Percentiles rank a stretch among this genome's conserved stretches.
Conservation (phyloP, 2,329 filamentous ascomycete species). For the Laburnicola sp. region DNA sequence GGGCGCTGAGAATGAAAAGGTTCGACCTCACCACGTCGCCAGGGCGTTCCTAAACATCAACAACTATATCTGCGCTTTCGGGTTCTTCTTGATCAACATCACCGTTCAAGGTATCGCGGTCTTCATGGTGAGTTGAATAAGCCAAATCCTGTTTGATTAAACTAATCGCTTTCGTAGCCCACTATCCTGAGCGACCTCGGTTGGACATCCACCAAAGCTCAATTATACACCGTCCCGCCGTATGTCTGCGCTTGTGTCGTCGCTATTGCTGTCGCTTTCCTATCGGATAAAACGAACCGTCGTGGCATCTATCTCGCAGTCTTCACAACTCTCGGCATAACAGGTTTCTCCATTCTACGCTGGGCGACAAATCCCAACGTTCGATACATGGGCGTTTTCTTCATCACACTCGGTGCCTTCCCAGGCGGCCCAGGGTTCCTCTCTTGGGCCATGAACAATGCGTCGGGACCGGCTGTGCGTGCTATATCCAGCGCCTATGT, state of each 20-base stretch:
- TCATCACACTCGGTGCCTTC: slow-evolving; percentile 60
- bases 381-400: slow-evolving; percentile 58
- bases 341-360: slow-evolving; percentile 58
- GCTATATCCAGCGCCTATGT: slow-evolving; percentile 61
- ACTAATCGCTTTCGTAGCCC: slow-evolving; percentile 28
- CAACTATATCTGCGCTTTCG: slow-evolving; percentile 61
- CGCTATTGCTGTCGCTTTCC: slow-evolving; percentile 42
- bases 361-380: slow-evolving; percentile 61
- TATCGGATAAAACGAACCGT: slow-evolving; percentile 43
- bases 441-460: slow-evolving; percentile 63
- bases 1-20: slow-evolving; percentile 51
- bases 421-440: slow-evolving; percentile 62
- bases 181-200: slow-evolving; percentile 45
- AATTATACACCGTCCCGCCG: slow-evolving; percentile 46
- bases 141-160: not conserved
- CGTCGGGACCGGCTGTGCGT: slow-evolving; percentile 59
- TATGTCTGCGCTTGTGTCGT: slow-evolving; percentile 44
- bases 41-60: slow-evolving; percentile 59
- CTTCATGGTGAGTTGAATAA: slow-evolving; percentile 38
- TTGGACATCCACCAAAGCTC: slow-evolving; percentile 44
- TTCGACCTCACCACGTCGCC: slow-evolving; percentile 55
- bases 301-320: slow-evolving; percentile 44
- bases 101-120: slow-evolving; percentile 56
- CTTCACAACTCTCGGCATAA: slow-evolving; percentile 49
- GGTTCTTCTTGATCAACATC: slow-evolving; percentile 64